phyloP scores from a whole-genome alignment of 805 yeast genomes.

The Wilhelminamyces savonicus region DNA sequence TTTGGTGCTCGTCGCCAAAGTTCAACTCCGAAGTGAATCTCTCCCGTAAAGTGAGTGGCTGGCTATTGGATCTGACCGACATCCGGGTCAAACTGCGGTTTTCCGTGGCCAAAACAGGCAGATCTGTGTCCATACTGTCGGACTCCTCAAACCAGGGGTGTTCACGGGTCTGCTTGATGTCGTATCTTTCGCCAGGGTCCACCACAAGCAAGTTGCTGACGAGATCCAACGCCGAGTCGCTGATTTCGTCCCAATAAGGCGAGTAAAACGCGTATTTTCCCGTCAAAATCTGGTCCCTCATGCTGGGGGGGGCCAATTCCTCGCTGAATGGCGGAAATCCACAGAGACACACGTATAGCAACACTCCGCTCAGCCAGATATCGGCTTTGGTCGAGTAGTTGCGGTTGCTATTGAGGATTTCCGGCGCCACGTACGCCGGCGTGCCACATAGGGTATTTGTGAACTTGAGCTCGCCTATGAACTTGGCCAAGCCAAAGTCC shows the following conservation, averaged over 20 bases:
- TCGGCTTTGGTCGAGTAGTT: slow-evolving; percentile 69
- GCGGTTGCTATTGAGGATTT: slow-evolving; percentile 51
- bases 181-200: slow-evolving; percentile 39
- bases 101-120: not conserved
- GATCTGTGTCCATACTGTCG: no score
- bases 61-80: slow-evolving; percentile 1
- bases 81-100: not conserved
- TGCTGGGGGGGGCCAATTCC: slow-evolving; percentile 71
- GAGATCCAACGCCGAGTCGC: slow-evolving; percentile 59
- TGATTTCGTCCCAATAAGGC: slow-evolving; percentile 73
- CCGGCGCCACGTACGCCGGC: slow-evolving; percentile 86
- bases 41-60: slow-evolving; percentile 11
- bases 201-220: slow-evolving; percentile 56
- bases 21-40: slow-evolving; percentile 10
- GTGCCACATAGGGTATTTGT: slow-evolving; percentile 82
- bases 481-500: slow-evolving; percentile 71
- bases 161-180: slow-evolving; percentile 28
- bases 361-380: slow-evolving; percentile 78
- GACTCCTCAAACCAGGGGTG: slow-evolving; percentile 41
- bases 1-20: not conserved
- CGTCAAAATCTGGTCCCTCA: slow-evolving; percentile 65
- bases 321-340: slow-evolving; percentile 87
- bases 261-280: slow-evolving; percentile 71
- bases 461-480: slow-evolving; percentile 65
- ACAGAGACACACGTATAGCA: slow-evolving; percentile 70